Conservation (phyloP, 2,329 filamentous ascomycete species). For the Fusarium incarnatum region DNA sequence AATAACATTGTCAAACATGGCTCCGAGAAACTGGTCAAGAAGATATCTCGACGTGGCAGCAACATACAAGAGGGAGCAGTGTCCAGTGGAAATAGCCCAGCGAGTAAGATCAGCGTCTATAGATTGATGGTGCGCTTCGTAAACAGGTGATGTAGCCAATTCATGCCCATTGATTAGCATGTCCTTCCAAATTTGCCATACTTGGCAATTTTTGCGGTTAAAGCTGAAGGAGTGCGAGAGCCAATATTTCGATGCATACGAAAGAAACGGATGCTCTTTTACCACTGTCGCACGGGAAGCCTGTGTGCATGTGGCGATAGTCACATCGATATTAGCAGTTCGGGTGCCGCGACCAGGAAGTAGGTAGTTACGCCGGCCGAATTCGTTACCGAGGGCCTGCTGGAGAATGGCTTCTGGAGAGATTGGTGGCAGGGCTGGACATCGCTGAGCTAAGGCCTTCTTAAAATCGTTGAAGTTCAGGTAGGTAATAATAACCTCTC, state of each 20-base stretch:
- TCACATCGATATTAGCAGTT: no score
- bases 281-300: no score
- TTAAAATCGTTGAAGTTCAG: background rate
- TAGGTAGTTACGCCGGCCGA: rapidly evolving
- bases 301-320: no score
- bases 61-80: no score
- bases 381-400: background rate
- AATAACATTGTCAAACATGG: no score
- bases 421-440: rapidly evolving
- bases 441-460: rapidly evolving
- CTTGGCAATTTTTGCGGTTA: rapidly evolving
- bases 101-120: no score
- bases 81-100: no score
- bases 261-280: background rate
- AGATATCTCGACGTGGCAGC: no score
- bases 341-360: no score
- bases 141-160: background rate
- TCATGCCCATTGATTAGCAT: rapidly evolving
- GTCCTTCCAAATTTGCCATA: background rate
- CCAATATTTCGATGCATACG: background rate
- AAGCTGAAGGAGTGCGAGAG: background rate
- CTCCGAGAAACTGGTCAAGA: no score
- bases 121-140: no score
- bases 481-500: rapidly evolving
- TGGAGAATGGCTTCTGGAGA: rapidly evolving